Base-by-base conservation (phyloP, 495 filamentous ascomycete species). In the Hypomontagnella monticulosa region DNA sequence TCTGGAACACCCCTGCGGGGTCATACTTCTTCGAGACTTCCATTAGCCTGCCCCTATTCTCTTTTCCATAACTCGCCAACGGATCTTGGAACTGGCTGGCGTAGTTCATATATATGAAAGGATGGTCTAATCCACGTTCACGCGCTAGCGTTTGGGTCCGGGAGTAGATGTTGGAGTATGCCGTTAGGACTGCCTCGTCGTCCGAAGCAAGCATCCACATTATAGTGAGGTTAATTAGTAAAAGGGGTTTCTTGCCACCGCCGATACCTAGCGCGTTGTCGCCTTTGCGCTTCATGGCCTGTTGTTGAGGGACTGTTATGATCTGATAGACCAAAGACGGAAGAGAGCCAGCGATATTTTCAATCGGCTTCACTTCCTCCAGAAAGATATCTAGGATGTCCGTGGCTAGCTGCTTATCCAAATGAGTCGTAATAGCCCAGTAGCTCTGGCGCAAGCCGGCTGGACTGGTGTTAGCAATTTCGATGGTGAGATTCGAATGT, bases 261-360 rank as follows among this genome's bases (percentile, higher is more conserved):
- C 71, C 68, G 4, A 86, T 67, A 3, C 83, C 83, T 0, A 86
- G 70, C 10, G 80, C 74, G 62, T 85, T 85, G 4, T 82, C 84
- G 4, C 83, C 84, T 52, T 73, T 72, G 44, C 79, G 78, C 10
- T 57, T 43, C 72, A 82, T 82, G 3, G 79, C 72, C 4, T 71
- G 55, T 12, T 80, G 74, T 15, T 76, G 76, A 4, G 73, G 67
- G 12, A 69, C 61, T 7, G 79, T 79, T 32, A 85, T 75, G 15
- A 72, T 75, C 61, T 86, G 81, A 43, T 79, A 74, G 41, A 79
- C 64, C 4, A 83, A 54, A 0, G 77, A 73, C 0, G 81, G 79
- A 12, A 78, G 41, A 3, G 77, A 52, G 3, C 71, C 77, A 5
- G 71, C 38, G 6, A 80, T 52, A 37, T 77, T 63, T n/a, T 63